phyloP scores from a whole-genome alignment of 1,284 basidiomycete genomes.

The Malassezia slooffiae region DNA sequence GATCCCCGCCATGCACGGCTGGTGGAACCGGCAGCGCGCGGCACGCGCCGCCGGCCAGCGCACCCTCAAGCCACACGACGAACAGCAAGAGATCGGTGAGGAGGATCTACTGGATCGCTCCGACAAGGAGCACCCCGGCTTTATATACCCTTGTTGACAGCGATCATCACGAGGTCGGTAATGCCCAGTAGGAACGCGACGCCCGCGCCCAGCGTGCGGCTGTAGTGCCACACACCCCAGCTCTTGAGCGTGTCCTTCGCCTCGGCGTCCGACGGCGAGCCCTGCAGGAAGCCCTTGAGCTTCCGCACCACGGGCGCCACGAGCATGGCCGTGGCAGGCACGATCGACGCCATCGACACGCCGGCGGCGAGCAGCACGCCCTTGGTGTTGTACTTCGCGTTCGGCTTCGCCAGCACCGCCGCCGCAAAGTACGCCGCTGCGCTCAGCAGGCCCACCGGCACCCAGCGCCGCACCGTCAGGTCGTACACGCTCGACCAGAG shows the following conservation, averaged over 20 bases:
- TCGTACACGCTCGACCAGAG: constrained; percentile 2
- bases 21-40: constrained; percentile 28
- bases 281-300: background rate
- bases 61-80: too few species aligned
- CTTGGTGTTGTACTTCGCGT: too few species aligned
- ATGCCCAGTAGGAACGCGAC: background rate
- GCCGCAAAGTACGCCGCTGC: background rate
- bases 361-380: background rate
- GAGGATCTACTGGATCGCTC: too few species aligned
- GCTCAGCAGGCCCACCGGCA: background rate
- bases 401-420: background rate
- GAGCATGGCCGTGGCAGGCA: background rate
- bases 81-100: too few species aligned
- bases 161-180: too few species aligned
- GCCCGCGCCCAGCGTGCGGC: background rate
- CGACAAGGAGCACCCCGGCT: too few species aligned
- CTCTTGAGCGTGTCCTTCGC: background rate
- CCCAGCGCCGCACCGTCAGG: background rate
- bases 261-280: background rate
- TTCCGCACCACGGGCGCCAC: background rate
- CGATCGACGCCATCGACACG: background rate
- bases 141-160: too few species aligned
- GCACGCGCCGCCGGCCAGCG: too few species aligned
- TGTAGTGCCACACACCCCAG: background rate
- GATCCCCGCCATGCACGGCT: constrained; percentile 21